Conservation (phyloP, 768 basidiomycete genomes). For the Infundibulicybe gibba region DNA sequence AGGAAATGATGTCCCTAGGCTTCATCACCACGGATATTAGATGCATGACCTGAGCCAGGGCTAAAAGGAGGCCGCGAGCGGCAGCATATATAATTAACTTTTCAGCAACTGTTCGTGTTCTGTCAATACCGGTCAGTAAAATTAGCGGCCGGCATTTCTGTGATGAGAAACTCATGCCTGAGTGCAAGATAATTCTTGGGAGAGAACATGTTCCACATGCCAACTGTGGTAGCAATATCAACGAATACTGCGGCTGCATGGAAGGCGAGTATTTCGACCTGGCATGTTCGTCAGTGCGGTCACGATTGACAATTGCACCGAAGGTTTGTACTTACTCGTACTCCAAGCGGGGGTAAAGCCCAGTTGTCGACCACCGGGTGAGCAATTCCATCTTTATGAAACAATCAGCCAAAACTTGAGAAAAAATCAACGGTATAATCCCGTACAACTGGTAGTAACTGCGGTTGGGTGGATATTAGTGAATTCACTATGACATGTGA, state of each 20-base stretch:
- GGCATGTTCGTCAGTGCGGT: not conserved
- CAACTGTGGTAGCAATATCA: slow-evolving; percentile 3
- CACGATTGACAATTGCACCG: not conserved
- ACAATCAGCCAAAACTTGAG: no score
- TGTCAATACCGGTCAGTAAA: not conserved
- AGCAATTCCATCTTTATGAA: no score
- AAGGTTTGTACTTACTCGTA: not conserved
- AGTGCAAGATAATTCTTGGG: not conserved
- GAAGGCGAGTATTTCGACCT: slow-evolving; percentile 1
- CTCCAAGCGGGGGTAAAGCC: no score
- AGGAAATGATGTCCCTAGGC: slow-evolving; percentile 4
- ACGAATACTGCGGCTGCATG: slow-evolving; percentile 1
- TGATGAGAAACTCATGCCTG: not conserved
- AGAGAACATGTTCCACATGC: slow-evolving; percentile 3
- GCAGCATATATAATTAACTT: slow-evolving; percentile 1
- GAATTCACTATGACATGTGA: no score
- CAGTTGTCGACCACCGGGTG: no score
- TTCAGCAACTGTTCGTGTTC: not conserved
- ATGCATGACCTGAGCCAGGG: slow-evolving; percentile 4
- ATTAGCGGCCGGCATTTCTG: no score
- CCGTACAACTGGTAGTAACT: no score
- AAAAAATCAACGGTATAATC: no score
- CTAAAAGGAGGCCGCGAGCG: slow-evolving; percentile 5
- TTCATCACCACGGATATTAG: slow-evolving; percentile 2
- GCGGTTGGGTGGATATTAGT: no score